Evolutionary conservation across 2,329 filamentous ascomycete genomes (phyloP).

Genomic region (Fonsecaea nubica): DNA sequence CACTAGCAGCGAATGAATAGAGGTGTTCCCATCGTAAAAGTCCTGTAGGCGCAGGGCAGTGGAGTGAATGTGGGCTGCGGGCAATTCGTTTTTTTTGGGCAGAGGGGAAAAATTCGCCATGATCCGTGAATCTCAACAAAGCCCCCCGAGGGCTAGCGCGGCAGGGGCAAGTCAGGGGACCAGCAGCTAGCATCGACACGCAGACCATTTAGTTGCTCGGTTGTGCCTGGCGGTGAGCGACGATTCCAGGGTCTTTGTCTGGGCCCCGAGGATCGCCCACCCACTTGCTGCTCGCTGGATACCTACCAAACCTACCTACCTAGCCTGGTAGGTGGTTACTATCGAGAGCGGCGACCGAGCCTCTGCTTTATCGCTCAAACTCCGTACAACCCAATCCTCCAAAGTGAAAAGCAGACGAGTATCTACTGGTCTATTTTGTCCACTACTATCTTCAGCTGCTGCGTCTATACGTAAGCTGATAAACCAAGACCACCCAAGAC

Average conservation of each 20-base stretch:
- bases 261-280: slow-evolving; percentile 16
- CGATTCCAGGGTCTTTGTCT: slow-evolving; percentile 8
- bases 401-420: neutral
- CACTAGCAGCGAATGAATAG: neutral
- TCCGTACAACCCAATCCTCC: neutral
- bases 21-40: slow-evolving; percentile 6
- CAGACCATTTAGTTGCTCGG: slow-evolving; percentile 11
- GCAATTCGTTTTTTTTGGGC: slow-evolving; percentile 16
- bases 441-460: neutral
- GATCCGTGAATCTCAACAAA: slow-evolving; percentile 18
- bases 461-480: neutral
- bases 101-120: slow-evolving; percentile 17
- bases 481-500: neutral
- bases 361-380: neutral
- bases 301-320: neutral
- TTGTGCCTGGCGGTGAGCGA: slow-evolving; percentile 15
- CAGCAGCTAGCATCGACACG: slow-evolving; percentile 4
- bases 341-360: neutral
- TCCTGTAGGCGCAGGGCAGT: slow-evolving; percentile 4
- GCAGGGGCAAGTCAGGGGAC: slow-evolving; percentile 10
- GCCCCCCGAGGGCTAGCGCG: slow-evolving; percentile 8
- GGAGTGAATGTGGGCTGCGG: slow-evolving; percentile 19
- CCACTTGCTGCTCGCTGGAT: neutral
- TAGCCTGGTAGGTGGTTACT: neutral
- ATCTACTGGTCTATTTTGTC: neutral